Base-by-base conservation (phyloP, 23 red algal genomes). In the Gracilaria caudata region DNA sequence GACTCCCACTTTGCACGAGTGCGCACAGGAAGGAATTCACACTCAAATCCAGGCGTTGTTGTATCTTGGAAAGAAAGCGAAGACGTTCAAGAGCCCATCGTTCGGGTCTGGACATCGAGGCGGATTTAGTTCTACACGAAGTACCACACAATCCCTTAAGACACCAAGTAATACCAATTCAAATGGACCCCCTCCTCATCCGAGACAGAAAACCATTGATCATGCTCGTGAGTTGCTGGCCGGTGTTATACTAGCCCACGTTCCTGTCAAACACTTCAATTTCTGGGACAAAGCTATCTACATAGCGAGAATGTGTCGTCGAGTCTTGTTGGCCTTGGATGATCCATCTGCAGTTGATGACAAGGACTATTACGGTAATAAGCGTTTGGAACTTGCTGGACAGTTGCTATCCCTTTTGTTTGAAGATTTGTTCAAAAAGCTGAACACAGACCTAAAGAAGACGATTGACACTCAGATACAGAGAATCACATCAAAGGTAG, bases 301-400 rank as follows among this genome's bases (percentile, higher is more conserved):
- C 71, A 36, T 98, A 20, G 92, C 92, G 28, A 86, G 92, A 26
- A 98, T 98, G 97, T 78, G 85, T 40, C 87, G 97, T 12, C 51
- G 97, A 35, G 74, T 98, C 2, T 80, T 98, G 49, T 51, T 86
- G 9, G 97, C 94, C 13, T 53, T 80, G 65, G 73, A 91, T 37
- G 84, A 98, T 63, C 88, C 91, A 57, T 81, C 86, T 10, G 75
- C 43, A n/a, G 44, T 98, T 11, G 97, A 98, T 36, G 97, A 98
- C 77, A 94, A 94, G 65, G 97, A 98, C 81, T 98, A 98, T 51
- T 95, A 95, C 64, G 97, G 97, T 29, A 98, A 98, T 79, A 98
- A 98, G 73, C 82, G 97, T 25, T 59, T 98, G 24, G 97, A 98
- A 64, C 88, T 98, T 34, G 88, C 97, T 26, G 97, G 97, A 21